Base-by-base conservation (phyloP, 2,329 filamentous ascomycete genomes). In the Epicoccum sorghinum region DNA sequence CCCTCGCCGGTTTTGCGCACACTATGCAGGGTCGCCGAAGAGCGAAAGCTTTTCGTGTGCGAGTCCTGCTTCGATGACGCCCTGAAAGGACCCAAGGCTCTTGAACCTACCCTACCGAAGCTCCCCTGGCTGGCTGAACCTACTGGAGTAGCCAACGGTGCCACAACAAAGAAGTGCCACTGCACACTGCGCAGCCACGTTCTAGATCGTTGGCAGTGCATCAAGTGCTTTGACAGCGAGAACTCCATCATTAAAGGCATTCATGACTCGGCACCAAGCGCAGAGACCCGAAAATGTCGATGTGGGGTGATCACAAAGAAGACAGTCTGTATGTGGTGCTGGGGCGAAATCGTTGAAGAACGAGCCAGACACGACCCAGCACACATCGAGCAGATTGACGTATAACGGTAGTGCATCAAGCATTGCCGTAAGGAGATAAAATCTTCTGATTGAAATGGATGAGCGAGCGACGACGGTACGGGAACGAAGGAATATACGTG, bases 1-100 rank as follows among this genome's bases (percentile, higher is more conserved):
- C 70, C 70, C 4, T 70, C 71, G 5, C 65, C 69, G 1, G 64
- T 69, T 0, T 59, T 71, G 1, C 47, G 51, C 35, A 54, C 67
- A 2, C 62, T 73, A n/a, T 66, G 66, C 49, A 44, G 60, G 6
- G 47, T 62, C 8, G 60, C 61, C 25, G 66, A 71, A 44, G 23
- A 53, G 18, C 62, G 67, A 7, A 66, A 65, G 30, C 48, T 61
- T 9, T 29, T 25, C 18, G 18, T 59, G 9, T 66, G 62, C 33
- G 24, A 50, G 2, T 6, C 10, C 12, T 66, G 60, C 35, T 60
- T 60, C 22, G 18, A 24, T 6, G 9, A 43, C 4, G 54, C 45
- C 7, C 10, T 7, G 9, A 38, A 49, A 7, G 48, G 54, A 6
- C 36, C 47, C 24, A 36, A 46, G n/a, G n/a, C 36, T 10, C 14